Evolutionary conservation across 345 rosid species (phyloP).

Genomic region (Mallotus nudiflorus): DNA sequence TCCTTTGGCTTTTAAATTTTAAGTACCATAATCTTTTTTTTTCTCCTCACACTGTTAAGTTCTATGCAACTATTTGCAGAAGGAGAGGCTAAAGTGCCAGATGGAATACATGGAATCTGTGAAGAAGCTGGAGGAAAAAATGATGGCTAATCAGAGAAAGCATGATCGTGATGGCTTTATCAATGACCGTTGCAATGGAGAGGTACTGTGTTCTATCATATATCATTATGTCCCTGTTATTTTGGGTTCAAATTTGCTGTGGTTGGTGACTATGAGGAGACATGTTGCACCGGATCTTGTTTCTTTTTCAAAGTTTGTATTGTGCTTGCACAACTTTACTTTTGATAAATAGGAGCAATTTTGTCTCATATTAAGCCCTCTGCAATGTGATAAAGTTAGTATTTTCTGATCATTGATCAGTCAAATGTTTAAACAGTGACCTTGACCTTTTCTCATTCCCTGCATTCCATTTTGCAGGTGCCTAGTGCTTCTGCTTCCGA

Average conservation of each 20-base stretch:
- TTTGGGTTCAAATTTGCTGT: not conserved
- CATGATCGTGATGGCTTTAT: conserved; percentile 19
- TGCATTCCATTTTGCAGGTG: conserved; percentile 14
- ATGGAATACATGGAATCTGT: conserved; percentile 40
- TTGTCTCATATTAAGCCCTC: not conserved
- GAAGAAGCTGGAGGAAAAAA: conserved; percentile 33
- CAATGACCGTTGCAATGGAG: conserved; percentile 12
- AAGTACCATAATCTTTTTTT: not conserved
- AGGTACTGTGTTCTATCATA: conserved; percentile 17
- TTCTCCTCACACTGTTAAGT: not conserved
- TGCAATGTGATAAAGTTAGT: not conserved
- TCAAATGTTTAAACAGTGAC: not conserved
- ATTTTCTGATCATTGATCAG: conserved; percentile 1
- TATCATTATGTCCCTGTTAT: not conserved
- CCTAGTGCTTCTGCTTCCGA: conserved; percentile 19
- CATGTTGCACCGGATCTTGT: not conserved
- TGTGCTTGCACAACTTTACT: not conserved
- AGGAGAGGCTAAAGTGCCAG: conserved; percentile 37
- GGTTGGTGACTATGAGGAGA: not conserved
- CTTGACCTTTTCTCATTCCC: not conserved
- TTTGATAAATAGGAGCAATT: not conserved
- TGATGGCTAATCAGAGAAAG: conserved; percentile 28
- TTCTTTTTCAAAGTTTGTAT: not conserved
- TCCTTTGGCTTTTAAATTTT: not conserved
- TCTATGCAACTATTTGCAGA: conserved; percentile 20